phyloP scores from a whole-genome alignment of 257 asterid genomes.

The Ilex aquifolium region DNA sequence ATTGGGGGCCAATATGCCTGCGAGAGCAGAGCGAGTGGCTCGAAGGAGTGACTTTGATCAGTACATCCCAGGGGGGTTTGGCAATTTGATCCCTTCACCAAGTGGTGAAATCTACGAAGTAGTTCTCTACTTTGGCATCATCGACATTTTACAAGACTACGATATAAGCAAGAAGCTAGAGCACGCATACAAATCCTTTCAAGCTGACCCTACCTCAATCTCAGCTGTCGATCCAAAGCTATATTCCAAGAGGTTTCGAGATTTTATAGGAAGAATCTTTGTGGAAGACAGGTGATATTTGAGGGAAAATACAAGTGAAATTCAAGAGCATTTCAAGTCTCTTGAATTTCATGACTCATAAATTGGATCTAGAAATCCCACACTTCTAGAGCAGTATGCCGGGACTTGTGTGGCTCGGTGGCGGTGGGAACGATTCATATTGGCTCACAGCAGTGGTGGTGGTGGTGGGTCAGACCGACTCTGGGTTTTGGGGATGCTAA shows the following conservation, averaged over 20 bases:
- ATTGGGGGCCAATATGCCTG: constrained; percentile 74
- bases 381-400: neutral
- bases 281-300: constrained; percentile 50
- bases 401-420: neutral
- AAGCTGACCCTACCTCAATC: constrained; percentile 54
- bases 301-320: neutral
- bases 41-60: constrained; percentile 45
- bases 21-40: constrained; percentile 51
- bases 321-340: too few relatives aligned
- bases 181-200: constrained; percentile 74
- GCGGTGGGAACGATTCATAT: neutral
- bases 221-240: constrained; percentile 80
- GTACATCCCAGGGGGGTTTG: constrained; percentile 31
- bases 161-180: constrained; percentile 78
- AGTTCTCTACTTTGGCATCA: constrained; percentile 73
- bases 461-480: neutral
- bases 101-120: constrained; percentile 51
- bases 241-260: constrained; percentile 71
- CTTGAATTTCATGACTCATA: neutral
- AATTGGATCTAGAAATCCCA: constrained; percentile 19
- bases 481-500: constrained; percentile 10
- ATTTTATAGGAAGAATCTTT: constrained; percentile 56
- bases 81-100: constrained; percentile 31
- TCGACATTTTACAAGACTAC: constrained; percentile 76
- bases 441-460: neutral